Percentiles rank a stretch among this genome's conserved stretches.
Evolutionary conservation across 179 eudicot species (phyloP).

Genomic region (Spergularia azorica): DNA sequence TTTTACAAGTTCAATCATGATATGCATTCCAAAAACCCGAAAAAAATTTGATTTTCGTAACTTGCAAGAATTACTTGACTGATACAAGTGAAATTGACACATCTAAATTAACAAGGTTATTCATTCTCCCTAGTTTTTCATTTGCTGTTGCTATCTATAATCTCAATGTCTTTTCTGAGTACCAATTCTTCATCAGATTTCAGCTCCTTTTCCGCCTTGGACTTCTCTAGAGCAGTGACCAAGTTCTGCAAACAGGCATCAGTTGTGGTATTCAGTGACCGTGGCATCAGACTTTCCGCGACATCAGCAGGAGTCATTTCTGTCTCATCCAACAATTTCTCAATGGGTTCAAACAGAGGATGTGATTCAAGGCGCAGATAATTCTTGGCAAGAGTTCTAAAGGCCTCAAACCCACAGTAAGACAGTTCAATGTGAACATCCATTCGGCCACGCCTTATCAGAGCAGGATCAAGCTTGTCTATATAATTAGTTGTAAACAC

Average conservation of each 20-base stretch:
- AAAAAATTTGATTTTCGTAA: no score
- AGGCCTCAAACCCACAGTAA: conserved; percentile 36
- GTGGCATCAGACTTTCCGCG: conserved; percentile 35
- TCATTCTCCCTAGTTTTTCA: no score
- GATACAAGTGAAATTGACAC: no score
- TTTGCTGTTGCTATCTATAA: no score
- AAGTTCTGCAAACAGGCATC: conserved; percentile 32
- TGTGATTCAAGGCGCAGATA: conserved; percentile 31
- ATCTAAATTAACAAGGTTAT: no score
- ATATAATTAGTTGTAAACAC: conserved; percentile 39
- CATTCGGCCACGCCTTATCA: conserved; percentile 48
- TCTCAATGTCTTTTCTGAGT: no score
- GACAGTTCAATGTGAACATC: conserved; percentile 38
- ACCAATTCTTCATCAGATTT: not conserved
- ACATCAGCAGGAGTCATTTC: conserved; percentile 50
- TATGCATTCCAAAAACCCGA: no score
- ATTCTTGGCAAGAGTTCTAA: conserved; percentile 36
- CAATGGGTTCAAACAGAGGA: conserved; percentile 24
- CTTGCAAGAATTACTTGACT: no score
- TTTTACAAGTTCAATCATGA: no score
- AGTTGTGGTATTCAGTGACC: conserved; percentile 23
- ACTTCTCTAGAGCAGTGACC: conserved; percentile 30
- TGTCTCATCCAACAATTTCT: conserved; percentile 24
- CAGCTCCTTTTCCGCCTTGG: conserved; percentile 1
- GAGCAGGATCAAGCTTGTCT: conserved; percentile 40